Conservation (phyloP, 176 grass and related monocot genomes). For the Triticum timopheevii region DNA sequence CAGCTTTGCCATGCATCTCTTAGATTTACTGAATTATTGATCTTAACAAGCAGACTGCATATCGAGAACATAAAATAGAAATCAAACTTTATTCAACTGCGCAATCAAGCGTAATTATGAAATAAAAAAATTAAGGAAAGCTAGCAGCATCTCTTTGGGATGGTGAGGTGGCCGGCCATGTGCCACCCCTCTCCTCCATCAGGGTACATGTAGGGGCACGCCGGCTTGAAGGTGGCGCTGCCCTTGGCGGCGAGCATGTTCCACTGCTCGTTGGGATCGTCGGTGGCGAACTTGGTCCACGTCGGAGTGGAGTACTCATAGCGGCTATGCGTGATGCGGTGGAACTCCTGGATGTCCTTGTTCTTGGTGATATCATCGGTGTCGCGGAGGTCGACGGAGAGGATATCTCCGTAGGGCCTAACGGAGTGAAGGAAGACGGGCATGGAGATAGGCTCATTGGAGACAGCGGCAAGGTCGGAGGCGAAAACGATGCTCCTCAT, state of each 20-base stretch:
- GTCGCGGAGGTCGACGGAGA: constrained; percentile 34
- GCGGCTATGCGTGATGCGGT: constrained; percentile 37
- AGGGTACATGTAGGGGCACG: constrained; percentile 30
- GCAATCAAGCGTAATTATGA: background rate
- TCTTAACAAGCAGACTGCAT: background rate
- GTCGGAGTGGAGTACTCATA: constrained; percentile 37
- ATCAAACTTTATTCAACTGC: background rate
- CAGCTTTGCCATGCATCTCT: too few relatives aligned
- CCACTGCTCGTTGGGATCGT: constrained; percentile 38
- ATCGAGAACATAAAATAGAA: background rate
- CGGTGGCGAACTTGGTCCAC: constrained; percentile 36
- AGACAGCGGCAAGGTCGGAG: constrained; percentile 39
- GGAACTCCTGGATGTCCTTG: constrained; percentile 19
- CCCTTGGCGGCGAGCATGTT: constrained; percentile 1
- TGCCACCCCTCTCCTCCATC: constrained; percentile 46
- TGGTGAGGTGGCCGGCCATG: constrained; percentile 41
- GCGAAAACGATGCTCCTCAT: constrained; percentile 41
- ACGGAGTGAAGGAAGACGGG: constrained; percentile 43
- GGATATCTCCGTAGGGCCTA: constrained; percentile 35
- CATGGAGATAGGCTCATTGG: constrained; percentile 42
- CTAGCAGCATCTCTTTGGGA: constrained; percentile 25
- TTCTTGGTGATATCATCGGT: constrained; percentile 10
- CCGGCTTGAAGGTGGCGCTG: background rate
- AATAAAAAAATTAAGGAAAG: too few relatives aligned
- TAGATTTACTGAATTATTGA: background rate